A percentile compares a stretch with the other conserved stretches of the same genome.
phyloP scores from a whole-genome alignment of 2,329 filamentous ascomycete species.

The Blastomyces percursus region DNA sequence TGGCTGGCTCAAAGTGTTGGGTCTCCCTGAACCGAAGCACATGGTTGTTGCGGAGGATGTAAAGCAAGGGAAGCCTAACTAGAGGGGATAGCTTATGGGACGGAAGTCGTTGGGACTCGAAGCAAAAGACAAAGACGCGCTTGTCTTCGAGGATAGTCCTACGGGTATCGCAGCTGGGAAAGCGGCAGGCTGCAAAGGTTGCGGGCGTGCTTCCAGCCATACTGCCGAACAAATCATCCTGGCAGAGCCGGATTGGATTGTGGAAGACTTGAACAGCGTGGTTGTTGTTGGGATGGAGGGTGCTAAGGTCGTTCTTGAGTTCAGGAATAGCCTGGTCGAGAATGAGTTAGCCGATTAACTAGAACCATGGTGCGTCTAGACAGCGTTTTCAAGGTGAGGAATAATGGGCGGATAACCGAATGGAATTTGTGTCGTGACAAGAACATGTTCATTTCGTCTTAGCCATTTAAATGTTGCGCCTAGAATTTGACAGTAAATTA shows the following conservation, averaged over 20 bases:
- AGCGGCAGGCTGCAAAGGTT: conserved; percentile 71
- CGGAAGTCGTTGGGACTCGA: conserved; percentile 46
- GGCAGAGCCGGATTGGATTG: conserved; percentile 74
- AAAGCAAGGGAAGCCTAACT: too few relatives aligned
- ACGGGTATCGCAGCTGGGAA: conserved; percentile 74
- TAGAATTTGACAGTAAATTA: neutral
- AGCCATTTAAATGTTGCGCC: neutral
- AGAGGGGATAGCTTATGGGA: conserved; percentile 56
- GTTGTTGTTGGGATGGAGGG: conserved; percentile 19
- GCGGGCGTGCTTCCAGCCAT: conserved; percentile 74
- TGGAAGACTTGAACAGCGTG: conserved; percentile 65
- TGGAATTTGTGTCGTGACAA: neutral
- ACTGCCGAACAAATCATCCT: conserved; percentile 56
- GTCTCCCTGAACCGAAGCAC: too few relatives aligned
- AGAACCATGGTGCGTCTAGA: neutral
- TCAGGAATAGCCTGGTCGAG: neutral
- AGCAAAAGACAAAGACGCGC: conserved; percentile 40
- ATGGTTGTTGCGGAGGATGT: too few relatives aligned
- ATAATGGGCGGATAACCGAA: neutral
- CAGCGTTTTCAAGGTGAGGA: neutral
- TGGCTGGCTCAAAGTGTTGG: too few relatives aligned
- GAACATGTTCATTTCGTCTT: neutral
- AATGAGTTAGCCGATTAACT: neutral
- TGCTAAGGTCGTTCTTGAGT: neutral
- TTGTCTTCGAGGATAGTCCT: conserved; percentile 81